Conservation (phyloP, 2,329 filamentous ascomycete species). For the Cyphellophora attinorum region DNA sequence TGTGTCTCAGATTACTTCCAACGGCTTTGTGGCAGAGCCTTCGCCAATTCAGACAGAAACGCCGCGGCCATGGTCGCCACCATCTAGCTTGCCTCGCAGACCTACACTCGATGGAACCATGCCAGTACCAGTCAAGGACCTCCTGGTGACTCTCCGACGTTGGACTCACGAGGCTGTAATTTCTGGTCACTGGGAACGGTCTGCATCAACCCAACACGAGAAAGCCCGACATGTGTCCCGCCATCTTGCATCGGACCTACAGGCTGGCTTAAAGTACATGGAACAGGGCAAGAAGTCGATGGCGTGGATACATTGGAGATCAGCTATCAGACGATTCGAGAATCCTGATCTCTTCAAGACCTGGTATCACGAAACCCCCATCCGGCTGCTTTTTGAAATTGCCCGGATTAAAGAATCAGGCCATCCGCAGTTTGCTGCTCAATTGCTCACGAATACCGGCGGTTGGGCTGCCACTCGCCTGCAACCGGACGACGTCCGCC, state of each 20-base stretch:
- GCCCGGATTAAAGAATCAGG: constrained; percentile 9
- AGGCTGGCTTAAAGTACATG: constrained; percentile 10
- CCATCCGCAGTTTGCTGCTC: constrained; percentile 5
- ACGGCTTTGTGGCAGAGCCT: not conserved
- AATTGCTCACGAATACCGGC: constrained; percentile 6
- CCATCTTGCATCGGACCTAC: constrained; percentile 6
- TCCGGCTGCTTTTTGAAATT: constrained; percentile 13
- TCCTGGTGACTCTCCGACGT: constrained; percentile 8
- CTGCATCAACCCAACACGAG: constrained; percentile 6
- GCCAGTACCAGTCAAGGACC: constrained; percentile 5
- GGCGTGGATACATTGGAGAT: constrained; percentile 9
- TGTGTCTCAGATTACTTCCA: not conserved
- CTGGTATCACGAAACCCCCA: constrained; percentile 15
- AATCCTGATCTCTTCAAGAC: constrained; percentile 11
- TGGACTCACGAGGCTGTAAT: constrained; percentile 13
- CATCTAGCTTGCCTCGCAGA: not conserved
- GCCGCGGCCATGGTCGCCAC: not conserved
- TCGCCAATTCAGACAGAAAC: not conserved
- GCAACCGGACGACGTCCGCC: constrained; percentile 7
- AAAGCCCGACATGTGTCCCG: constrained; percentile 9
- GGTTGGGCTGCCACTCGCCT: constrained; percentile 9
- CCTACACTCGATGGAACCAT: no score
- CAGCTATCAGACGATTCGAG: constrained; percentile 9
- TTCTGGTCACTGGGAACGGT: constrained; percentile 8
- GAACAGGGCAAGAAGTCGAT: constrained; percentile 8